Conservation (phyloP, 106 monocot species). For the Vanilla planifolia region DNA sequence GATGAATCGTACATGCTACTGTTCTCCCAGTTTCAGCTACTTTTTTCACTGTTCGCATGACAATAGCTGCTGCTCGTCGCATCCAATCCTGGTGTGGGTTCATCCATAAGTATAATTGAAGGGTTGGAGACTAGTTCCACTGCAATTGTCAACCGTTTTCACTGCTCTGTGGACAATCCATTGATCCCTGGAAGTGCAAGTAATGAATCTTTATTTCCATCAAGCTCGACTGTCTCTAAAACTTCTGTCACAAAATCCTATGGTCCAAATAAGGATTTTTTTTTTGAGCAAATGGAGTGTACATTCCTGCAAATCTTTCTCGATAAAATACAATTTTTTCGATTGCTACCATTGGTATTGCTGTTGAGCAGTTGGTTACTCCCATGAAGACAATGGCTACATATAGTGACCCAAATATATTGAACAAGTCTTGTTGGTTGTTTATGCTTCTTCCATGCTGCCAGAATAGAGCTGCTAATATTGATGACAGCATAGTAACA, state of each 20-base stretch:
- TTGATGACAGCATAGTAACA: too few relatives aligned
- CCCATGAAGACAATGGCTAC: slow-evolving; percentile 52
- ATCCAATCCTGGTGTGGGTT: slow-evolving; percentile 71
- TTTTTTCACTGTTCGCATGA: slow-evolving; percentile 66
- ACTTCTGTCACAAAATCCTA: slow-evolving; percentile 75
- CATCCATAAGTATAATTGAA: slow-evolving; percentile 84
- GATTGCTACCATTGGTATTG: slow-evolving; percentile 54
- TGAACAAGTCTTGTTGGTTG: too few relatives aligned
- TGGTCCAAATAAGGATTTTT: too few relatives aligned
- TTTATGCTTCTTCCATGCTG: too few relatives aligned
- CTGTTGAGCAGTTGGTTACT: slow-evolving; percentile 55
- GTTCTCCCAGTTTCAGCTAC: slow-evolving; percentile 67
- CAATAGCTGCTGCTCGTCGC: slow-evolving; percentile 74
- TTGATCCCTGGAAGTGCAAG: slow-evolving; percentile 63
- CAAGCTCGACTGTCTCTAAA: slow-evolving; percentile 66
- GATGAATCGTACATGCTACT: slow-evolving; percentile 73
- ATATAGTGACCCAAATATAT: slow-evolving; percentile 64
- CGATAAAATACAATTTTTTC: slow-evolving; percentile 84
- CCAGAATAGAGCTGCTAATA: too few relatives aligned
- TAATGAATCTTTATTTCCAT: slow-evolving; percentile 42
- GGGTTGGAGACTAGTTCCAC: slow-evolving; percentile 81
- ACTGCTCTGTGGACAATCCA: slow-evolving; percentile 67
- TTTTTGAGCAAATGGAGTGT: too few relatives aligned
- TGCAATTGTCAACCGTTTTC: slow-evolving; percentile 73
- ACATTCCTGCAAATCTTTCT: slow-evolving; percentile 83